phyloP scores from a whole-genome alignment of 257 asterid species.

The Salvia hispanica region DNA sequence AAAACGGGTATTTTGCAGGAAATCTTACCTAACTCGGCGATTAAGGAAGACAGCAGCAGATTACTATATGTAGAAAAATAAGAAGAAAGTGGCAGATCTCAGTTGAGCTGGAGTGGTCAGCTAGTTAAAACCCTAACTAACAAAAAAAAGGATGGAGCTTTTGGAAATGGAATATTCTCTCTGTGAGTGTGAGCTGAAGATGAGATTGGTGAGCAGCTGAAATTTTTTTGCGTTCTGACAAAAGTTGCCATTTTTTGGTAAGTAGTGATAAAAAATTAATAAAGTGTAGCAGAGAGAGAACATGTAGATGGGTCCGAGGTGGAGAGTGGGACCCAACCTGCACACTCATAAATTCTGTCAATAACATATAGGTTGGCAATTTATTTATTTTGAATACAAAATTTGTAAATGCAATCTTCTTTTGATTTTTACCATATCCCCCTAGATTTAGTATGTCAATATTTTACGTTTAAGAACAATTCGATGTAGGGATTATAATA shows the following conservation, averaged over 20 bases:
- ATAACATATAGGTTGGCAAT: too few species aligned
- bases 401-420: too few species aligned
- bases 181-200: constrained; percentile 23
- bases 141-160: constrained; percentile 34
- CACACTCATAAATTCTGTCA: too few species aligned
- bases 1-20: constrained; percentile 30
- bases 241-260: constrained; percentile 21
- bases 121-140: constrained; percentile 31
- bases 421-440: too few species aligned
- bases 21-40: constrained; percentile 41
- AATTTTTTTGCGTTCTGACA: constrained; percentile 44
- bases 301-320: constrained; percentile 15
- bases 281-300: constrained; percentile 45
- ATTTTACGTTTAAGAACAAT: too few species aligned
- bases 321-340: background rate
- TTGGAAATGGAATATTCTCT: constrained; percentile 26
- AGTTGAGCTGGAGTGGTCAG: constrained; percentile 38
- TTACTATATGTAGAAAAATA: background rate
- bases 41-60: constrained; percentile 32
- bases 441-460: too few species aligned
- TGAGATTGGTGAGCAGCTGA: constrained; percentile 32
- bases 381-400: too few species aligned
- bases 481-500: too few species aligned
- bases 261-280: constrained; percentile 35
- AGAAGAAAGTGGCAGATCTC: constrained; percentile 21